Evolutionary conservation across 2,329 filamentous ascomycete species (phyloP).

Genomic region (Sordariomycetes sp.): DNA sequence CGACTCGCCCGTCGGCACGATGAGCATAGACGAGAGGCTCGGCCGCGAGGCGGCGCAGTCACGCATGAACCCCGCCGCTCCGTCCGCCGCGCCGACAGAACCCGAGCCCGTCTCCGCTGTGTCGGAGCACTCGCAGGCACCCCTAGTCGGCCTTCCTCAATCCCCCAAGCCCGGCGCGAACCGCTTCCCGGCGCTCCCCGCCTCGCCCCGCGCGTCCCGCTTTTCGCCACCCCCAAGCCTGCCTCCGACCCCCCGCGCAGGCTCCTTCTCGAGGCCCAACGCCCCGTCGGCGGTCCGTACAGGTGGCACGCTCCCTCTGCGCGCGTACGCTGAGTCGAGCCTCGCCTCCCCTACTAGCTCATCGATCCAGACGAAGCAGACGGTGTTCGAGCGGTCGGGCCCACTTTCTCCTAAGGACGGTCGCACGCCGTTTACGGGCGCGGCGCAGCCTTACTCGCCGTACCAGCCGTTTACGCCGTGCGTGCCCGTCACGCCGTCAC

Average conservation of each 20-base stretch:
- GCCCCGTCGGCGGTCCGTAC: conserved; percentile 41
- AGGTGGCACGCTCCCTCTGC: conserved; percentile 43
- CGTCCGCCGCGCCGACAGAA: conserved; percentile 24
- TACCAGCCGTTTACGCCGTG: conserved; percentile 70
- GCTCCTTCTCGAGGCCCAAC: conserved; percentile 33
- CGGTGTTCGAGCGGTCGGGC: conserved; percentile 42
- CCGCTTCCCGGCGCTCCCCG: conserved; percentile 16
- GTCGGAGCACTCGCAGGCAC: conserved; percentile 35
- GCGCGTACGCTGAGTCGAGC: conserved; percentile 43
- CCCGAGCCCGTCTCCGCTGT: conserved; percentile 25
- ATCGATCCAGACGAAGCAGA: conserved; percentile 44
- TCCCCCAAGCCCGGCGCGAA: conserved; percentile 18
- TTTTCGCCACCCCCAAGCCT: conserved; percentile 21
- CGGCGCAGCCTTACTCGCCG: conserved; percentile 57
- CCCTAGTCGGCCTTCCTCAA: conserved; percentile 31
- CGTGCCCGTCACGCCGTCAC: conserved; percentile 62
- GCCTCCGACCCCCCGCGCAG: conserved; percentile 36
- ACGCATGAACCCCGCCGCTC: conserved; percentile 22
- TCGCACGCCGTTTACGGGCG: conserved; percentile 46
- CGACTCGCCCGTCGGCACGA: conserved; percentile 29
- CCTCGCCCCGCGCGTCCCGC: conserved; percentile 5
- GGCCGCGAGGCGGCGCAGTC: conserved; percentile 20
- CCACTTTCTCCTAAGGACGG: conserved; percentile 42
- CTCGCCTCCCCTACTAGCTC: conserved; percentile 34
- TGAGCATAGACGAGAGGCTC: conserved; percentile 35